A percentile compares a stretch with the other conserved stretches of the same genome.
Evolutionary conservation across 2,329 filamentous ascomycete species (phyloP).

Genomic region (Ophiobolus disseminans): DNA sequence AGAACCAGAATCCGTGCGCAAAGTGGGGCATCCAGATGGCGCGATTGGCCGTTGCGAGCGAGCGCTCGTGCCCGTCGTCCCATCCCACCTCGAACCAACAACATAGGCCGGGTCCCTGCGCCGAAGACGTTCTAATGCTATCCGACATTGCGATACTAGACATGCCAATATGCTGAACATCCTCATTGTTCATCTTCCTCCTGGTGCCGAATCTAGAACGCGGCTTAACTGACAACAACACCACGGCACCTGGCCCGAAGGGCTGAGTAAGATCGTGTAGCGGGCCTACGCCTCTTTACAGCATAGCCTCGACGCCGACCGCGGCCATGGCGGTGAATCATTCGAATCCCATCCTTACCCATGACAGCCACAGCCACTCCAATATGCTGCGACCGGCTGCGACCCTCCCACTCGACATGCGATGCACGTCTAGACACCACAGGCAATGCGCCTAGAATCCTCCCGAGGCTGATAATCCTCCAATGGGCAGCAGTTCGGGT

Average conservation of each 20-base stretch:
- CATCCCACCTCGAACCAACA: neutral
- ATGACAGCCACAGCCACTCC: too few species aligned
- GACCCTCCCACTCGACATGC: constrained; percentile 18
- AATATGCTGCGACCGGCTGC: constrained; percentile 24
- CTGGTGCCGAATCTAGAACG: too few species aligned
- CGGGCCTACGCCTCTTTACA: constrained; percentile 9
- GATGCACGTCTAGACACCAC: constrained; percentile 11
- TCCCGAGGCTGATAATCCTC: constrained; percentile 22
- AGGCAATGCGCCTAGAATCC: constrained; percentile 10
- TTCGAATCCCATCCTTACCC: constrained; percentile 12
- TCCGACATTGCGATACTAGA: too few species aligned
- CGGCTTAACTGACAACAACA: too few species aligned
- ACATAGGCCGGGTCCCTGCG: neutral
- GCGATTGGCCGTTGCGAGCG: constrained; percentile 10
- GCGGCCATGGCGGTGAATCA: constrained; percentile 21
- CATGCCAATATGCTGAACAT: too few species aligned
- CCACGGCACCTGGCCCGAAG: neutral
- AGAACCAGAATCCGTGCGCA: constrained; percentile 13
- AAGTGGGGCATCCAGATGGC: constrained; percentile 15
- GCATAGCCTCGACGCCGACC: constrained; percentile 8
- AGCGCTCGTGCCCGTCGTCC: neutral
- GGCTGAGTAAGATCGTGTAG: constrained; percentile 26
- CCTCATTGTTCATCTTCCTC: too few species aligned
- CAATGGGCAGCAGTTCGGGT: constrained; percentile 25
- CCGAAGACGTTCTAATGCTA: too few species aligned